These are phyloP conservation scores for Talaromyces sp. DNA, from an alignment of 2,329 filamentous ascomycete species.

Conservation along the genomic window DNA sequence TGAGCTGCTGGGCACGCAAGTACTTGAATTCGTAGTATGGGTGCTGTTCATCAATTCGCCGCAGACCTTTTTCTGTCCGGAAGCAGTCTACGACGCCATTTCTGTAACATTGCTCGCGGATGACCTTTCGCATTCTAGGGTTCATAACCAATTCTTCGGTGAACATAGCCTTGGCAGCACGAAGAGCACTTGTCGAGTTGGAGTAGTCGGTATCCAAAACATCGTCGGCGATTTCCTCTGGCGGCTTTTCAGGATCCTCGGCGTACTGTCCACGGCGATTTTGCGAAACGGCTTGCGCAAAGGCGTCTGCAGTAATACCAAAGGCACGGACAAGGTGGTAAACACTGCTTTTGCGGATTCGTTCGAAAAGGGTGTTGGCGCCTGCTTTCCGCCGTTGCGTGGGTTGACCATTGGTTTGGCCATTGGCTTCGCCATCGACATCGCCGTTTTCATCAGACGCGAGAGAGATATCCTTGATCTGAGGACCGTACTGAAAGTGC, in stretches of 20 bases:
- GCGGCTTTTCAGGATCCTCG: constrained; percentile 74
- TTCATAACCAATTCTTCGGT: constrained; percentile 84
- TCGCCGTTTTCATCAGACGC: constrained; percentile 26
- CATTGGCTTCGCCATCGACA: constrained; percentile 11
- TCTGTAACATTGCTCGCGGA: constrained; percentile 77
- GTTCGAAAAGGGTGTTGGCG: constrained; percentile 74
- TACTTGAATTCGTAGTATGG: constrained; percentile 99
- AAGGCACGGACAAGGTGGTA: constrained; percentile 83
- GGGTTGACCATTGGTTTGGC: constrained; percentile 53
- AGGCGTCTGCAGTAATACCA: constrained; percentile 80
- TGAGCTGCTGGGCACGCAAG: constrained; percentile 79
- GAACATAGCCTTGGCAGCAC: constrained; percentile 79
- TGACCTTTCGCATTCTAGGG: constrained; percentile 81
- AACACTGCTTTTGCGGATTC: constrained; percentile 71
- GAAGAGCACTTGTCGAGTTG: constrained; percentile 69
- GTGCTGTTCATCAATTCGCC: constrained; percentile 89
- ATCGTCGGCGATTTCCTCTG: constrained; percentile 80
- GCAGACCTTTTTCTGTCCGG: constrained; percentile 88
- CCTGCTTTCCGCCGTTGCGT: constrained; percentile 77
- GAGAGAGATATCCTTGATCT: constrained; percentile 73
- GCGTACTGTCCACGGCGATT: constrained; percentile 73
- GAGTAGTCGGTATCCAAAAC: constrained; percentile 67
- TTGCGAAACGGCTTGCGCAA: constrained; percentile 79
- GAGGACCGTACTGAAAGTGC: constrained; percentile 83
- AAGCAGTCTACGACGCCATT: constrained; percentile 79